Conservation (phyloP, 305 asterid genomes). For the Fraxinus xanthoxyloides region DNA sequence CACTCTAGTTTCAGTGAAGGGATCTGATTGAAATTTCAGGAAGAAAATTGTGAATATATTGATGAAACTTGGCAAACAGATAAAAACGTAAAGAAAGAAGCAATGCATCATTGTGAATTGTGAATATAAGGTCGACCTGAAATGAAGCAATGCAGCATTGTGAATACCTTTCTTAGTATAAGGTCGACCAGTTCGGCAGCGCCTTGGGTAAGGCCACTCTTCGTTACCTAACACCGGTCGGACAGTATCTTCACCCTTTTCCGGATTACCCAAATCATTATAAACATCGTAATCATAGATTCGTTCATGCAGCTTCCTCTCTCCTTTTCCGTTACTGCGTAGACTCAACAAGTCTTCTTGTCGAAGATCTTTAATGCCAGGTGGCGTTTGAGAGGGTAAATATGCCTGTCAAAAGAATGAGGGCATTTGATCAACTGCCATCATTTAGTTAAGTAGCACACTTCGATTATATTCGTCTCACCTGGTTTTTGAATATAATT, state of each 20-base stretch:
- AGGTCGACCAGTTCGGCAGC: conserved; percentile 77
- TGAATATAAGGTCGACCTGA: conserved; percentile 53
- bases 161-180: conserved; percentile 48
- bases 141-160: not conserved
- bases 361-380: conserved; percentile 70
- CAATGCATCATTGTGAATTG: not conserved
- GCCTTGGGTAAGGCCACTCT: conserved; percentile 80
- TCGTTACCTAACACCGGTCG: conserved; percentile 58
- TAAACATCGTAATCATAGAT: conserved; percentile 72
- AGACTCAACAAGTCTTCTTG: conserved; percentile 53
- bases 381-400: conserved; percentile 72
- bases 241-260: conserved; percentile 50
- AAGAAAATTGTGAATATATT: not conserved
- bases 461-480: conserved; percentile 3
- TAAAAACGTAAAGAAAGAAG: not conserved
- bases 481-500: conserved; percentile 75
- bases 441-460: not conserved
- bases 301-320: conserved; percentile 67
- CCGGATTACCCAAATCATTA: conserved; percentile 85
- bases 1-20: conserved; percentile 47
- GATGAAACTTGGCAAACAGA: not conserved
- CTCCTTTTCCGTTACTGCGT: conserved; percentile 64
- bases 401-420: conserved; percentile 41
- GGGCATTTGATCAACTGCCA: not conserved
- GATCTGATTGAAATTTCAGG: conserved; percentile 39